Evolutionary conservation across 257 asterid genomes (phyloP).

Genomic region (Solanum megistacrolobum): DNA sequence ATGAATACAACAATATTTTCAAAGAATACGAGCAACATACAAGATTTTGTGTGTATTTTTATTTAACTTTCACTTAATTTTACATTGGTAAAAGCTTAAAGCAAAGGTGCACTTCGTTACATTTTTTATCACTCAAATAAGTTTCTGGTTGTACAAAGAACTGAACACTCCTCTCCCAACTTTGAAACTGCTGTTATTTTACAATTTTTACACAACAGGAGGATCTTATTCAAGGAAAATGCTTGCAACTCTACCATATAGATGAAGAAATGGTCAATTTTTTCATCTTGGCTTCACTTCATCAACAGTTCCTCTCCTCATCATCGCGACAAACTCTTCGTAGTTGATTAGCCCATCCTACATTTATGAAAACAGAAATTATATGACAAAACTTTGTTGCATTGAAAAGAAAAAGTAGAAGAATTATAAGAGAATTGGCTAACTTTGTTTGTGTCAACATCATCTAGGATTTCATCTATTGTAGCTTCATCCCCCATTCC

Average conservation of each 20-base stretch:
- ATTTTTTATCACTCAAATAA: background rate
- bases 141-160: background rate
- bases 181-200: background rate
- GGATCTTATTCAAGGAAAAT: background rate
- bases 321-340: slow-evolving; percentile 75
- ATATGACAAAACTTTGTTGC: background rate
- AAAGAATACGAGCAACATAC: background rate
- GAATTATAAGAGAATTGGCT: background rate
- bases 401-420: background rate
- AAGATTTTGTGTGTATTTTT: background rate
- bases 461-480: slow-evolving; percentile 71
- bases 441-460: slow-evolving; percentile 75
- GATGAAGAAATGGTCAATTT: background rate
- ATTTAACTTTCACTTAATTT: background rate
- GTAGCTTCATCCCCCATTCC: slow-evolving; percentile 96
- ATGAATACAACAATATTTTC: background rate
- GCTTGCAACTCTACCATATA: background rate
- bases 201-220: background rate
- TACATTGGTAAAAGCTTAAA: background rate
- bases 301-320: slow-evolving; percentile 62
- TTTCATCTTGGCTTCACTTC: background rate
- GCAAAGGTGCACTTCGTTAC: background rate
- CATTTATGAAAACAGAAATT: background rate
- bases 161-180: background rate
- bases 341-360: slow-evolving; percentile 81